Evolutionary conservation across 2,329 filamentous ascomycete species (phyloP).

Genomic region (Colletotrichum sp.): DNA sequence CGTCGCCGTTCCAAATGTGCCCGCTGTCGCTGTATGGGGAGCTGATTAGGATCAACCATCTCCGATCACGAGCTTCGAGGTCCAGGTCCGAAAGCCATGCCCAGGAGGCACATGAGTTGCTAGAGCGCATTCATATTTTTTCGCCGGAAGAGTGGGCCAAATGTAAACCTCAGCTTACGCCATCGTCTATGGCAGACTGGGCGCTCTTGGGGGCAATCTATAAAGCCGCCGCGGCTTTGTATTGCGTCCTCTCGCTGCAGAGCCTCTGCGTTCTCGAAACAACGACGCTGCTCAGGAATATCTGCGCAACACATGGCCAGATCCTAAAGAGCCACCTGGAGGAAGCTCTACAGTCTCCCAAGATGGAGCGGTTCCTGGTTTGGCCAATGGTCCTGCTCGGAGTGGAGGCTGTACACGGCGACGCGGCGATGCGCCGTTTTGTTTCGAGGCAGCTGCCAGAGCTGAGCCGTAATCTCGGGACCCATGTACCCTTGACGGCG

Average conservation of each 20-base stretch:
- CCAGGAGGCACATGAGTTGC: neutral
- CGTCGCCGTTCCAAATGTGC: constrained; percentile 32
- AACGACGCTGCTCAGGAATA: neutral
- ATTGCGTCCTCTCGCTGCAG: constrained; percentile 41
- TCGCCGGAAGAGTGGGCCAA: constrained; percentile 33
- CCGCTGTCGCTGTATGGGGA: constrained; percentile 35
- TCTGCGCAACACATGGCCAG: neutral
- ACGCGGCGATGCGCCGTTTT: neutral
- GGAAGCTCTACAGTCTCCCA: neutral
- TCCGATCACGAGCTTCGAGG: constrained; percentile 30
- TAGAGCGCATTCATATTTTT: constrained; percentile 30
- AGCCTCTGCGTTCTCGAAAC: constrained; percentile 31
- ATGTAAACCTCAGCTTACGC: constrained; percentile 29
- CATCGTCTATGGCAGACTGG: constrained; percentile 30
- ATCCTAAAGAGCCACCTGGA: neutral
- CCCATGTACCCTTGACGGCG: neutral
- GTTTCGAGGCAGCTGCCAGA: neutral
- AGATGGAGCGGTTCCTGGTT: neutral
- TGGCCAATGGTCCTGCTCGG: constrained; percentile 1
- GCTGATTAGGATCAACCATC: constrained; percentile 38
- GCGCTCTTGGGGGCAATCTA: constrained; percentile 27
- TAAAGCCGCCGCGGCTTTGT: constrained; percentile 34
- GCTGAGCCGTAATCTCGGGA: neutral
- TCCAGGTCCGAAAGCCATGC: constrained; percentile 12
- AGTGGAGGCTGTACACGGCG: neutral